phyloP scores from a whole-genome alignment of 306 rosid species.

The Abrus pulchellus region DNA sequence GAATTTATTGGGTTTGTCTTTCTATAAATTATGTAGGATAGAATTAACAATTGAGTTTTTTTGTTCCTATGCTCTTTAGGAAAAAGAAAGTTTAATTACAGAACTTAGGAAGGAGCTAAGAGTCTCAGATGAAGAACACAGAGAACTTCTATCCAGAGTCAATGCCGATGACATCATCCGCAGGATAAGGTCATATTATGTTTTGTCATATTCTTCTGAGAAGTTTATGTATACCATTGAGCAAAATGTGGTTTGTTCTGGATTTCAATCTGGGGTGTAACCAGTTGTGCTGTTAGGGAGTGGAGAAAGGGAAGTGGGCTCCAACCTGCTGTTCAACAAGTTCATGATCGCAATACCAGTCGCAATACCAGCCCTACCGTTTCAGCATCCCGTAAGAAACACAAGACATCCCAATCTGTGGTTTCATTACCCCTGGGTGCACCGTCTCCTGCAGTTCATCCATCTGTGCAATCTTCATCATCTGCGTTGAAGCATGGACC shows the following conservation, averaged over 20 bases:
- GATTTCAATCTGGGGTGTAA: constrained; percentile 38
- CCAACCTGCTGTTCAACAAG: constrained; percentile 70
- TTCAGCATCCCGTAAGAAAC: constrained; percentile 88
- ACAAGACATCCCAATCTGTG: constrained; percentile 64
- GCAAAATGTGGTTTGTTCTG: constrained; percentile 46
- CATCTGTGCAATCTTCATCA: constrained; percentile 66
- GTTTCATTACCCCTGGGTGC: constrained; percentile 56
- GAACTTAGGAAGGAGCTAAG: constrained; percentile 94
- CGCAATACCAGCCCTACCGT: constrained; percentile 70
- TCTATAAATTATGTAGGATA: constrained; percentile 14
- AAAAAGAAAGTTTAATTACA: constrained; percentile 87
- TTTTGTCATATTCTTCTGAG: constrained; percentile 42
- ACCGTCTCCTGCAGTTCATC: constrained; percentile 63
- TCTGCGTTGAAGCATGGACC: constrained; percentile 69
- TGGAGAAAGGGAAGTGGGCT: constrained; percentile 79
- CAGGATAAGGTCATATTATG: constrained; percentile 72
- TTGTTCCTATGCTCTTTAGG: constrained; percentile 54
- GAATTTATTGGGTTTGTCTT: constrained; percentile 18
- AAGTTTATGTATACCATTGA: constrained; percentile 40
- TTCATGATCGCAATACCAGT: constrained; percentile 68
- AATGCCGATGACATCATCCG: constrained; percentile 80
- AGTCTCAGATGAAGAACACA: constrained; percentile 90
- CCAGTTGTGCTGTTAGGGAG: constrained; percentile 65
- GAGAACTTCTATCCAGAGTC: constrained; percentile 79
- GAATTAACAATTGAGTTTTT: not conserved